Conservation (phyloP, 2,329 filamentous ascomycete species). For the Aspergillus persii region DNA sequence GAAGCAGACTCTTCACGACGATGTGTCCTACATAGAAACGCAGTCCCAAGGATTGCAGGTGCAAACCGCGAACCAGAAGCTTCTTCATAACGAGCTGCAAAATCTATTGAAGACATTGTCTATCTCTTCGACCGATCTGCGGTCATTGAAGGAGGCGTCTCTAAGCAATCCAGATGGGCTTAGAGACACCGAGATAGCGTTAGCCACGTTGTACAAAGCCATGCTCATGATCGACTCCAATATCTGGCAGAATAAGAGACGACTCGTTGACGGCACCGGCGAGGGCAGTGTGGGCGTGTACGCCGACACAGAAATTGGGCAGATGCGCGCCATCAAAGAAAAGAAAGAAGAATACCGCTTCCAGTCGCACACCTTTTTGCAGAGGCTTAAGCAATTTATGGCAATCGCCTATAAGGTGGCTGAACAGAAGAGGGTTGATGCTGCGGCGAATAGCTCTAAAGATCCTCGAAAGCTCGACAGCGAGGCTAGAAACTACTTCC, state of each 20-base stretch:
- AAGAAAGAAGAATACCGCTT: constrained; percentile 86
- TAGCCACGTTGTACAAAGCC: constrained; percentile 83
- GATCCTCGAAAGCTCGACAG: constrained; percentile 64
- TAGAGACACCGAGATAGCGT: constrained; percentile 71
- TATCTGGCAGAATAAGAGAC: constrained; percentile 57
- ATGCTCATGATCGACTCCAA: constrained; percentile 91
- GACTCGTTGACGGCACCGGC: constrained; percentile 45
- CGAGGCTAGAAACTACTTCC: constrained; percentile 67
- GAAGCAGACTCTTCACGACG: constrained; percentile 79
- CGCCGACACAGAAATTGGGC: constrained; percentile 70
- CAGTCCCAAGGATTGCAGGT: constrained; percentile 96
- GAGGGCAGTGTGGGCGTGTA: constrained; percentile 54
- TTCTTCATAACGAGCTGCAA: constrained; percentile 85
- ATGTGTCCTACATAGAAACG: constrained; percentile 95
- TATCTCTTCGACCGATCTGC: constrained; percentile 73
- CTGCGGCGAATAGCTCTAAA: constrained; percentile 46
- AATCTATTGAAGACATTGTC: constrained; percentile 87
- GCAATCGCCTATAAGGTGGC: constrained; percentile 74
- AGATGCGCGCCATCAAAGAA: constrained; percentile 91
- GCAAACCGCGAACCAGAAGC: constrained; percentile 93
- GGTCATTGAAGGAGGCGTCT: constrained; percentile 69
- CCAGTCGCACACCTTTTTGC: constrained; percentile 74
- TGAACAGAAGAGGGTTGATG: constrained; percentile 66
- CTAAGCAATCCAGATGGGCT: constrained; percentile 70
- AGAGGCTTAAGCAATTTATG: constrained; percentile 78